phyloP scores from a whole-genome alignment of 140 eudicot genomes.

The Oenanthe javanica region DNA sequence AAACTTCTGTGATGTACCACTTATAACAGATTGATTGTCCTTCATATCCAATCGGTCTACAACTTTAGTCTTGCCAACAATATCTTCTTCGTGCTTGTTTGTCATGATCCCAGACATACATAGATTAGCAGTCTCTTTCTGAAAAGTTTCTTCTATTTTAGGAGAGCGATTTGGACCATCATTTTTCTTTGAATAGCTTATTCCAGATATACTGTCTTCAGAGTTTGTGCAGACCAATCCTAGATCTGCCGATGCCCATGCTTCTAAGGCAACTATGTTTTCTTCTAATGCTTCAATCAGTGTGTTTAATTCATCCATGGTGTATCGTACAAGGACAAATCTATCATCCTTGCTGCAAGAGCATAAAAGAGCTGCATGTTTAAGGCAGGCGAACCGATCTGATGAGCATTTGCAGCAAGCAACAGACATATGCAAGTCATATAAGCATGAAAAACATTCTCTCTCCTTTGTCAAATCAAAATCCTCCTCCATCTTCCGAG shows the following conservation, averaged over 20 bases:
- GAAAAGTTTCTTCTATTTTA: conserved; percentile 18
- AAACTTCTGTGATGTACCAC: not conserved
- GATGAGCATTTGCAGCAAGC: conserved; percentile 55
- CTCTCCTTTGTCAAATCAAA: conserved; percentile 47
- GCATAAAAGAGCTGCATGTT: conserved; percentile 46
- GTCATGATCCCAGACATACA: not conserved
- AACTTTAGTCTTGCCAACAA: not conserved
- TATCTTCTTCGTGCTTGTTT: conserved; percentile 20
- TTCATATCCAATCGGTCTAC: not conserved
- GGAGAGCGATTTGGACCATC: conserved; percentile 7
- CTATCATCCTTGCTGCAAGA: conserved; percentile 39
- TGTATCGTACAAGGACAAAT: conserved; percentile 39
- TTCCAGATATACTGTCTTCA: not conserved
- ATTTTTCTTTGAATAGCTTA: not conserved
- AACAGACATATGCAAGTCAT: conserved; percentile 67
- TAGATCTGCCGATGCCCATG: conserved; percentile 35
- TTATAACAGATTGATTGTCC: not conserved
- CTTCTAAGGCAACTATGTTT: conserved; percentile 27
- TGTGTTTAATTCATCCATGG: conserved; percentile 42
- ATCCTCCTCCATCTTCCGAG: conserved; percentile 51
- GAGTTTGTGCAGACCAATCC: conserved; percentile 11
- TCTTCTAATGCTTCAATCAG: conserved; percentile 58
- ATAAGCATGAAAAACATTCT: conserved; percentile 69
- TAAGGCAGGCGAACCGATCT: conserved; percentile 56
- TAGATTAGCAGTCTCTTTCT: not conserved